Evolutionary conservation across 495 filamentous ascomycete genomes (phyloP).

Genomic region (Xylona heveae): DNA sequence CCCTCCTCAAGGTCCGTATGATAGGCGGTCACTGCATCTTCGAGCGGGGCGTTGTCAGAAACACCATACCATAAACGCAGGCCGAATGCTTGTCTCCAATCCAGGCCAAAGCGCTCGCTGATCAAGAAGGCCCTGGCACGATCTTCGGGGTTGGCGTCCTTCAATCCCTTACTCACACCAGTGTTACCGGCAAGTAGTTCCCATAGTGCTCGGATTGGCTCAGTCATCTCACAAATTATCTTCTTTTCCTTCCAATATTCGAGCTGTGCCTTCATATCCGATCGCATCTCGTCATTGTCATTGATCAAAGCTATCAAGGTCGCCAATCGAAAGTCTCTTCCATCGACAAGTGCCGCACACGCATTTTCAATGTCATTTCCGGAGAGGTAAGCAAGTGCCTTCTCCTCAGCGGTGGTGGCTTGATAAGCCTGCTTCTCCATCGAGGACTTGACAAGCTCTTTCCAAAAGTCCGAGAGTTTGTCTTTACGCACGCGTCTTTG

Average conservation of each 20-base stretch:
- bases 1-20: constrained; percentile 34
- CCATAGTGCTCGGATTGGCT: constrained; percentile 70
- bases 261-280: constrained; percentile 56
- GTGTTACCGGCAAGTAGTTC: constrained; percentile 76
- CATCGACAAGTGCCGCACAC: constrained; percentile 51
- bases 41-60: constrained; percentile 39
- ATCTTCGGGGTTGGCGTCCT: constrained; percentile 52
- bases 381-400: constrained; percentile 59
- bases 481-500: constrained; percentile 36
- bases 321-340: constrained; percentile 57
- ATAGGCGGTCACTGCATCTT: constrained; percentile 48
- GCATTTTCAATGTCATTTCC: constrained; percentile 60
- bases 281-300: constrained; percentile 35
- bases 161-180: constrained; percentile 55
- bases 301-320: constrained; percentile 67
- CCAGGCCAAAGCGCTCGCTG: constrained; percentile 57
- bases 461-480: constrained; percentile 36
- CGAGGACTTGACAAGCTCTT: constrained; percentile 33
- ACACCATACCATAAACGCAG: constrained; percentile 74
- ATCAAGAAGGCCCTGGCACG: constrained; percentile 54
- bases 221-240: constrained; percentile 66
- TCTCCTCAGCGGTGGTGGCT: constrained; percentile 46
- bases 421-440: constrained; percentile 28
- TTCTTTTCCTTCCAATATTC: constrained; percentile 64
- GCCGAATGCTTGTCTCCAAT: constrained; percentile 86